Percentiles rank a stretch among this genome's conserved stretches.
phyloP scores from a whole-genome alignment of 2,329 filamentous ascomycete genomes.

The Aspergillus brasiliensis region DNA sequence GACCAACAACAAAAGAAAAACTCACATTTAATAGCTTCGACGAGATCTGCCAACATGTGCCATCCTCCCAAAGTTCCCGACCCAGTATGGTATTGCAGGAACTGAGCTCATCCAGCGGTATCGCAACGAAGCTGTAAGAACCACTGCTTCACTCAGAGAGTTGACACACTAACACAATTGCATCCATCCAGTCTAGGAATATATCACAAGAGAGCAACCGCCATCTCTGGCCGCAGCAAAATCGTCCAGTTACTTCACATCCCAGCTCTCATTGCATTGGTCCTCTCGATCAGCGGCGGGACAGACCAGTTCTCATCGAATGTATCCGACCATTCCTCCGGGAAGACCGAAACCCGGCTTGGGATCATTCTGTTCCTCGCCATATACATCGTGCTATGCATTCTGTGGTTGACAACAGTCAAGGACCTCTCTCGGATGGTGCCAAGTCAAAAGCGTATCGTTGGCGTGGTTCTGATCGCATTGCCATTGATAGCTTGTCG shows the following conservation, averaged over 20 bases:
- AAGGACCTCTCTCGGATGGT: not conserved
- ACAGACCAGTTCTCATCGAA: not conserved
- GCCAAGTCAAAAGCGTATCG: not conserved
- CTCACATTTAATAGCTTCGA: not conserved
- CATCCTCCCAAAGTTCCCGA: not conserved
- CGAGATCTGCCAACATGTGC: not conserved
- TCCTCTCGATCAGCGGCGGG: slow-evolving; percentile 2
- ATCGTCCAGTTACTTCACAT: not conserved
- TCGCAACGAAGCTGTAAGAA: not conserved
- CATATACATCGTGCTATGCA: not conserved
- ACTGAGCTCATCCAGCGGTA: not conserved
- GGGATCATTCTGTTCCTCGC: slow-evolving; percentile 1
- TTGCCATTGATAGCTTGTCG: not conserved
- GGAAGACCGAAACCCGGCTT: not conserved
- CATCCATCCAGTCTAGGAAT: not conserved
- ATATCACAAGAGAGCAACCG: slow-evolving; percentile 1
- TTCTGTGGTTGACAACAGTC: not conserved
- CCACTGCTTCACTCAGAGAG: not conserved
- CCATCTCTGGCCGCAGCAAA: not conserved
- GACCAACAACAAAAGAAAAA: too few relatives aligned
- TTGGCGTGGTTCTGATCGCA: not conserved
- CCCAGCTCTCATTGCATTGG: not conserved
- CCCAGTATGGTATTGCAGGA: not conserved
- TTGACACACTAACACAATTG: too few relatives aligned
- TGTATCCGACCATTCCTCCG: not conserved